Conservation (phyloP, 2,329 filamentous ascomycete genomes). For the Monosporascus sp. region DNA sequence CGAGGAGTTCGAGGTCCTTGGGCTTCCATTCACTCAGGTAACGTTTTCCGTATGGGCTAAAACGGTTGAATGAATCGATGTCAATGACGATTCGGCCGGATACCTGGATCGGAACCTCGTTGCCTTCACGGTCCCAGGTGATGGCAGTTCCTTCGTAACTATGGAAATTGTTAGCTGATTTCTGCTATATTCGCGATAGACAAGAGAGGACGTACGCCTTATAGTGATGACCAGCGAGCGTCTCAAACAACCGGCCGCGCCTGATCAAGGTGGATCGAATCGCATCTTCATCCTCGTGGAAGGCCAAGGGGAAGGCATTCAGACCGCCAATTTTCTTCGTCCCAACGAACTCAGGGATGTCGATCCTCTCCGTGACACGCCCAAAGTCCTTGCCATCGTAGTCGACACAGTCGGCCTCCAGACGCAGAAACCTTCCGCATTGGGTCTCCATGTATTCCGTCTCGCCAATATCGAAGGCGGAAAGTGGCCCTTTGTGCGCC, state of each 20-base stretch:
- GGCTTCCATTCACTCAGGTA: slow-evolving; percentile 28
- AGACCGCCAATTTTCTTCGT: slow-evolving; percentile 40
- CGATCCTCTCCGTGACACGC: slow-evolving; percentile 28
- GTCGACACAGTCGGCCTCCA: slow-evolving; percentile 40
- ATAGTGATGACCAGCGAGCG: slow-evolving; percentile 42
- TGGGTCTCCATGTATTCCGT: slow-evolving; percentile 32
- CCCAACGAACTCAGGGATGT: slow-evolving; percentile 38
- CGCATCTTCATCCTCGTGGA: slow-evolving; percentile 34
- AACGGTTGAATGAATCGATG: slow-evolving; percentile 32
- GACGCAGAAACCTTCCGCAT: slow-evolving; percentile 33
- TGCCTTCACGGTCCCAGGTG: slow-evolving; percentile 29
- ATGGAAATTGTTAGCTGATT: background rate
- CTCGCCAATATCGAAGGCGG: slow-evolving; percentile 34
- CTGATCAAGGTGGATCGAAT: slow-evolving; percentile 30
- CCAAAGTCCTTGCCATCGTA: slow-evolving; percentile 46
- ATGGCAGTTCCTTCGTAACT: slow-evolving; percentile 29
- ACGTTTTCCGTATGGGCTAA: slow-evolving; percentile 26
- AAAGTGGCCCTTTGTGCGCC: slow-evolving; percentile 33
- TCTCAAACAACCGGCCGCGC: slow-evolving; percentile 41
- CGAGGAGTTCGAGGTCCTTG: slow-evolving; percentile 27
- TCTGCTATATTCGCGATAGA: no score
- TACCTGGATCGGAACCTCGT: slow-evolving; percentile 27
- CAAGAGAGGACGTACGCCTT: slow-evolving; percentile 34
- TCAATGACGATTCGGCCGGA: slow-evolving; percentile 35
- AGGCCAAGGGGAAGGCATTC: slow-evolving; percentile 38